Evolutionary conservation across 2,329 filamentous ascomycete species (phyloP), one percentile per base, ranked within the genome.

Genomic region (Nothopassalora personata): DNA sequence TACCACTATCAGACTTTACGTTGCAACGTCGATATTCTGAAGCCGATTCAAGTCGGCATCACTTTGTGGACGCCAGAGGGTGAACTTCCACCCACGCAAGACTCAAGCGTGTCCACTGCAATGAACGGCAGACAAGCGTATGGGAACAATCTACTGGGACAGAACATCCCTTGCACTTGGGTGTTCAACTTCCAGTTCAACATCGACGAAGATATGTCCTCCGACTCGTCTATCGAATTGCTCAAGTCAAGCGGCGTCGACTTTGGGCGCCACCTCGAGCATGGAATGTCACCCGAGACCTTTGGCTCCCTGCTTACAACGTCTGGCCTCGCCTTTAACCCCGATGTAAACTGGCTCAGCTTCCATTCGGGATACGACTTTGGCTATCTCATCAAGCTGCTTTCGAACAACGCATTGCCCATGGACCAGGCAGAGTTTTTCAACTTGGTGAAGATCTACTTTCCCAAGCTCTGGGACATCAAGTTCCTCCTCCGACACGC

Each of bases 111-210:
- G 60, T 74, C 79, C 56, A 77, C 78, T 62, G 74, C 79, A 47
- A 50, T 62, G 47, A 67, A 66, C 36, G 61, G 67, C 56, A 65
- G 64, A 45, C 60, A 61, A 23, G 76, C 78, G 64, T 74, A 76
- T 28, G 65, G 62, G n/a, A 67, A 68, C 54, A 63, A 65, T 39
- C 60, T 70, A n/a, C 63, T 69, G 57, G 81, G 83, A 52, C 86
- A 64, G 39, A 60, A 60, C 15, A 64, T 91, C 60, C 93, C 90
- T 15, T 95, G 89, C 72, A 95, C 93, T 18, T 99, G 94, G 94
- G 93, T 97, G 68, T 99, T 99, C 82, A 97, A 99, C 80, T 99
- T 99, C 77, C 88, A 92, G 68, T 99, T 97, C 75, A 94, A 91
- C 1, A 81, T 97, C 9, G 89, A 94, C 66, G 86, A 93, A 43